Conservation (phyloP, 2,329 filamentous ascomycete species). For the Exophiala sp. region DNA sequence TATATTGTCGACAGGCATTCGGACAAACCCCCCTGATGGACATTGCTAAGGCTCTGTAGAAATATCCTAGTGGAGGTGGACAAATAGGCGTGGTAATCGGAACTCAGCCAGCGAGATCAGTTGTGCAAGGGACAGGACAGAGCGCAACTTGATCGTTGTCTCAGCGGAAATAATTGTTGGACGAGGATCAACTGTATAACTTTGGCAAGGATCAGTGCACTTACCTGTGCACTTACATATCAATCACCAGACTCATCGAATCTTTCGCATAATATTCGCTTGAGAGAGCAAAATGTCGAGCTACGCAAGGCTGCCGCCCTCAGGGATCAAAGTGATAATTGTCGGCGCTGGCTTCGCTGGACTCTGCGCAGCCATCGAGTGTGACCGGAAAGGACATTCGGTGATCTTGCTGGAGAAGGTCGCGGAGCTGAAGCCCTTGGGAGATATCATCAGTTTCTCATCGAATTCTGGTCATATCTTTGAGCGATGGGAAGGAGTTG, state of each 20-base stretch:
- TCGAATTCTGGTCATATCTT: constrained; percentile 29
- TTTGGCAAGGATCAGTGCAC: no score
- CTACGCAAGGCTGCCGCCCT: constrained; percentile 29
- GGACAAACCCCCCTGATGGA: constrained; percentile 17
- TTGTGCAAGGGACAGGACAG: no score
- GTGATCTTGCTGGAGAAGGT: constrained; percentile 41
- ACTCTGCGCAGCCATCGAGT: constrained; percentile 34
- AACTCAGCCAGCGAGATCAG: no score
- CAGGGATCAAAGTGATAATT: constrained; percentile 47
- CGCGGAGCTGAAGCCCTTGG: constrained; percentile 41
- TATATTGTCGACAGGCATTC: constrained; percentile 4
- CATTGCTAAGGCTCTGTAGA: no score
- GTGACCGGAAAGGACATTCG: constrained; percentile 27
- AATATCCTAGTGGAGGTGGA: no score
- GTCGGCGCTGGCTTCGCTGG: constrained; percentile 43
- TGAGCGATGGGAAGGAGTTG: constrained; percentile 34
- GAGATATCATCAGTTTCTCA: constrained; percentile 43
- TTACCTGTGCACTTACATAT: no score
- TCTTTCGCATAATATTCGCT: background rate
- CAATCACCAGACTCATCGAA: background rate
- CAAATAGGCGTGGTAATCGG: no score
- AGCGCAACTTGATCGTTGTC: no score
- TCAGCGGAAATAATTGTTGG: no score
- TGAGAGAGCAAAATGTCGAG: constrained; percentile 12
- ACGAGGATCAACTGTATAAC: no score